A percentile compares a stretch with the other conserved stretches of the same genome.
Evolutionary conservation across 345 rosid species (phyloP).

Genomic region (Viola odorata): DNA sequence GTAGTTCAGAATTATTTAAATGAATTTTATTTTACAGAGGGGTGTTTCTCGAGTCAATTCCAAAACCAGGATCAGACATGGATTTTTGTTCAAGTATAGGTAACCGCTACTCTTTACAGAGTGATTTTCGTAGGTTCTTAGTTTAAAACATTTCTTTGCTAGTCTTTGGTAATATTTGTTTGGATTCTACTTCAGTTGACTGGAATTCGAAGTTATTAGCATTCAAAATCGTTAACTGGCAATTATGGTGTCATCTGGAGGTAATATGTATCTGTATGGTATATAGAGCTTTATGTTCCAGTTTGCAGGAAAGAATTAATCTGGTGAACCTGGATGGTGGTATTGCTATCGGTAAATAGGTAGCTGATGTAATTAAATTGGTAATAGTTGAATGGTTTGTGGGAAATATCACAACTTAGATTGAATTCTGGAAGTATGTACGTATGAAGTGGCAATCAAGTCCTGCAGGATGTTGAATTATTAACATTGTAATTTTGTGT

Average conservation of each 20-base stretch:
- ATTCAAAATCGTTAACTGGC: constrained; percentile 3
- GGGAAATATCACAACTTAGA: background rate
- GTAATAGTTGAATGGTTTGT: background rate
- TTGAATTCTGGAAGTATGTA: too few relatives aligned
- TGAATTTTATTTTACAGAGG: constrained; percentile 18
- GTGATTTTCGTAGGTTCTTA: constrained; percentile 12
- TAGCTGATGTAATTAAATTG: background rate
- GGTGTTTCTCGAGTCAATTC: constrained; percentile 23
- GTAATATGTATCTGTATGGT: constrained; percentile 20
- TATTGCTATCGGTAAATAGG: constrained; percentile 8
- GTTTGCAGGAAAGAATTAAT: constrained; percentile 26
- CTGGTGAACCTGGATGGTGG: constrained; percentile 13
- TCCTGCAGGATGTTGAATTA: too few relatives aligned
- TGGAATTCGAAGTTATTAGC: constrained; percentile 5
- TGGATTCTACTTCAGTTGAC: constrained; percentile 23
- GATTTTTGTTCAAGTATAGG: constrained; percentile 17
- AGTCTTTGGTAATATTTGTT: constrained; percentile 2
- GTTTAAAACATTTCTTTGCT: constrained; percentile 15
- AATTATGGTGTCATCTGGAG: constrained; percentile 16
- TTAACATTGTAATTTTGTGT: too few relatives aligned
- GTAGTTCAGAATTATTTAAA: constrained; percentile 9
- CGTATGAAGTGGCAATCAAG: too few relatives aligned
- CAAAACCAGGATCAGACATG: constrained; percentile 10
- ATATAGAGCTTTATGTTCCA: constrained; percentile 13
- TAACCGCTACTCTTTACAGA: constrained; percentile 21